Percentiles rank a stretch among this genome's conserved stretches.
Conservation (phyloP, 129 eudicot genomes). For the Logfia minima region DNA sequence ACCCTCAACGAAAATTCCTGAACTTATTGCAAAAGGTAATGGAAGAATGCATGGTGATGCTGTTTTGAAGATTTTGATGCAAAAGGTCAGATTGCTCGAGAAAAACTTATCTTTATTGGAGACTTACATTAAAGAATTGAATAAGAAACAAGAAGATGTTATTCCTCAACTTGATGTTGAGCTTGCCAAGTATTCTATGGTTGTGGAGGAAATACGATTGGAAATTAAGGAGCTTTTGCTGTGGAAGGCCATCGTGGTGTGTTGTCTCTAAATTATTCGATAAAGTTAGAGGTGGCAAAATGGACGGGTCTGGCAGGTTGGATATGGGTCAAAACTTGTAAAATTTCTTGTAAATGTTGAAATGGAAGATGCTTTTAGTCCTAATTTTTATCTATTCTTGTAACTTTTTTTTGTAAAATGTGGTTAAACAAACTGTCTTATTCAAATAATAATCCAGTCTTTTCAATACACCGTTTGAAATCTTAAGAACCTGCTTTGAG, state of each 20-base stretch:
- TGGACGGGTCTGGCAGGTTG: not conserved
- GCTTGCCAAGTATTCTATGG: slow-evolving; percentile 42
- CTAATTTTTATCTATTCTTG: no score
- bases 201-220: slow-evolving; percentile 55
- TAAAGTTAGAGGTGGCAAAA: not conserved
- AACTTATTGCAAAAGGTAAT: slow-evolving; percentile 53
- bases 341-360: not conserved
- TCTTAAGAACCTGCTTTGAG: no score
- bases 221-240: slow-evolving; percentile 63
- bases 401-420: no score
- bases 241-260: slow-evolving; percentile 75
- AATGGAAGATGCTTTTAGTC: no score
- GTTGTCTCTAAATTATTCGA: slow-evolving; percentile 7
- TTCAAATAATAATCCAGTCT: no score
- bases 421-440: no score
- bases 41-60: slow-evolving; percentile 83
- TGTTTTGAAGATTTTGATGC: slow-evolving; percentile 80
- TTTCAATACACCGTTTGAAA: no score
- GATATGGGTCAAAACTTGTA: not conserved
- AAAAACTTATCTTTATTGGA: slow-evolving; percentile 67
- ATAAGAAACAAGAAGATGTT: slow-evolving; percentile 58
- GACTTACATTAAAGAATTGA: slow-evolving; percentile 70
- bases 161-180: slow-evolving; percentile 72
- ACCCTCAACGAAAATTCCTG: slow-evolving; percentile 45
- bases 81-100: slow-evolving; percentile 80